A percentile compares a stretch with the other conserved stretches of the same genome.
Conservation (phyloP, 2,329 filamentous ascomycete genomes). For the Ophiostoma pallidulum region DNA sequence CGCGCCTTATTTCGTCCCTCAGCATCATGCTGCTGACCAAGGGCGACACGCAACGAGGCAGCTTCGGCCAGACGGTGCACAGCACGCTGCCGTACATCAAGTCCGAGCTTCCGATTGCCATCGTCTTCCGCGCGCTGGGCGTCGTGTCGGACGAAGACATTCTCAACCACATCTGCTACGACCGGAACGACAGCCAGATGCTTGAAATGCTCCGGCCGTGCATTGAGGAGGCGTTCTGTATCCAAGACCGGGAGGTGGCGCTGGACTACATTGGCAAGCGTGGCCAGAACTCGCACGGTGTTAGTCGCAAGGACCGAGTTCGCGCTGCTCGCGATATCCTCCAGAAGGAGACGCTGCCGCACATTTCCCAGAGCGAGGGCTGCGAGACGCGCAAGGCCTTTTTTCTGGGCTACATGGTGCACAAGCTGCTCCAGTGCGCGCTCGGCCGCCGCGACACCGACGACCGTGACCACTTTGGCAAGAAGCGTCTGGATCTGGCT, state of each 20-base stretch:
- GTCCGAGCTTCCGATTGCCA: conserved; percentile 82
- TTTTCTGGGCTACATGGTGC: conserved; percentile 98
- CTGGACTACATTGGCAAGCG: conserved; percentile 93
- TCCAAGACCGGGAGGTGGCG: conserved; percentile 90
- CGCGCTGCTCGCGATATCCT: conserved; percentile 88
- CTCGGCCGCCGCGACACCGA: conserved; percentile 89
- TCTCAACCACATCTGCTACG: conserved; percentile 93
- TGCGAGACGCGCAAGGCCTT: conserved; percentile 95
- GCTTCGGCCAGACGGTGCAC: conserved; percentile 79
- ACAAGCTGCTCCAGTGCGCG: conserved; percentile 86
- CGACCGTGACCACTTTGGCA: conserved; percentile 97
- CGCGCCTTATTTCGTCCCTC: conserved; percentile 84
- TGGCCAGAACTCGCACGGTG: conserved; percentile 60
- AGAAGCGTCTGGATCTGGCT: conserved; percentile 93
- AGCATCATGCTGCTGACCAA: conserved; percentile 85
- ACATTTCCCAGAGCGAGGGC: conserved; percentile 91
- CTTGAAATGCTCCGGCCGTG: conserved; percentile 94
- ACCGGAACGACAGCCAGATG: conserved; percentile 92
- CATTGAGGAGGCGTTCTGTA: conserved; percentile 92
- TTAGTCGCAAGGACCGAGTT: conserved; percentile 78
- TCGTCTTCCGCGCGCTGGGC: conserved; percentile 91
- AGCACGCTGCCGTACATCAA: conserved; percentile 91
- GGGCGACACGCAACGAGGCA: conserved; percentile 67
- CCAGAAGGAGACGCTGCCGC: conserved; percentile 92
- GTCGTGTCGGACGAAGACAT: conserved; percentile 98